phyloP scores from a whole-genome alignment of 441 rosid species.

The Eutrema salsugineum region DNA sequence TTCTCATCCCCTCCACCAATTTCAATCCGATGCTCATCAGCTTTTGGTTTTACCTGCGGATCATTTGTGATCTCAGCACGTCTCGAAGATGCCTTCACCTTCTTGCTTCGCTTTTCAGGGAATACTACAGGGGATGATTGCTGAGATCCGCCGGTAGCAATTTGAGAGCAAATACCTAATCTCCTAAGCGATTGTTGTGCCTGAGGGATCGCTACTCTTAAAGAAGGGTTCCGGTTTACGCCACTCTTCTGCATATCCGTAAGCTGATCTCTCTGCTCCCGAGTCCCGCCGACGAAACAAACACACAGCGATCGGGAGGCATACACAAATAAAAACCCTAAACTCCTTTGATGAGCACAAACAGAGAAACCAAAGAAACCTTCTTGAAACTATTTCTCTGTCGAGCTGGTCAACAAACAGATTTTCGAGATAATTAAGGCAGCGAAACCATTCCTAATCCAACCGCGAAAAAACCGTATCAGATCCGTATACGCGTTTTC shows the following conservation, averaged over 20 bases:
- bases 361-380: neutral
- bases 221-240: conserved; percentile 35
- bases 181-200: conserved; percentile 73
- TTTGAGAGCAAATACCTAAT: conserved; percentile 82
- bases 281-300: conserved; percentile 22
- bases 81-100: conserved; percentile 38
- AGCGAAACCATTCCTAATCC: neutral
- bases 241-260: conserved; percentile 58
- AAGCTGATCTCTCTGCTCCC: conserved; percentile 10
- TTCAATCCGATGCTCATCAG: conserved; percentile 71
- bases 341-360: conserved; percentile 1
- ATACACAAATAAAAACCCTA: conserved; percentile 25
- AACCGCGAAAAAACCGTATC: neutral
- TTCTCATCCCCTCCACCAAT: conserved; percentile 84
- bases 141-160: conserved; percentile 54
- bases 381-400: neutral
- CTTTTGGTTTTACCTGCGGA: conserved; percentile 34
- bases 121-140: conserved; percentile 88
- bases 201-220: conserved; percentile 33
- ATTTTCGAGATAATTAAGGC: neutral
- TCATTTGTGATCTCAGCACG: conserved; percentile 37
- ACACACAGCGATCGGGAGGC: conserved; percentile 27
- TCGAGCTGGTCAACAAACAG: conserved; percentile 26
- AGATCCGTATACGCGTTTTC: conserved; percentile 22
- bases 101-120: conserved; percentile 89